Conservation (phyloP, 768 basidiomycete species). For the Tulasnella sp. region DNA sequence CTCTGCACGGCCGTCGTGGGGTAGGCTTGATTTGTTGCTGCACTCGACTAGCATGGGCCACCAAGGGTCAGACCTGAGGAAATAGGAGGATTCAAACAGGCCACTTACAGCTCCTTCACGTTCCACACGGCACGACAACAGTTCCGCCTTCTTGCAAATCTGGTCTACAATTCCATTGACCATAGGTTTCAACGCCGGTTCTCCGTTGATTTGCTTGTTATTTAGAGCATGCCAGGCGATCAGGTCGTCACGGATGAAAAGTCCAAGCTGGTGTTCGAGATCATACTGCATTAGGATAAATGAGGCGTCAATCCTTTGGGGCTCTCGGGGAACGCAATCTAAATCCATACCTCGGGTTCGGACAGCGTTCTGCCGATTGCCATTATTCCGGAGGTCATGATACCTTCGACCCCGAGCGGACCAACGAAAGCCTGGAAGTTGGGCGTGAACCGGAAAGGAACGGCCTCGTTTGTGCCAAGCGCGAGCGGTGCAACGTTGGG, state of each 20-base stretch:
- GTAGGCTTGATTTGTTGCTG: constrained; percentile 6
- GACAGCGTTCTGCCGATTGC: constrained; percentile 87
- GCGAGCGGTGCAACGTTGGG: constrained; percentile 47
- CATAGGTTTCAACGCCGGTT: constrained; percentile 55
- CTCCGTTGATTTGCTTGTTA: constrained; percentile 55
- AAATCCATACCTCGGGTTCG: constrained; percentile 71
- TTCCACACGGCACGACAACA: constrained; percentile 81
- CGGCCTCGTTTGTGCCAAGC: constrained; percentile 76
- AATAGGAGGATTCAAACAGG: not conserved
- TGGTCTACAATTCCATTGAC: constrained; percentile 58
- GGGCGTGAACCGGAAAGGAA: constrained; percentile 96
- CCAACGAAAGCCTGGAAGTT: constrained; percentile 94
- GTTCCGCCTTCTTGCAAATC: constrained; percentile 74
- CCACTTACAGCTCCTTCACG: constrained; percentile 62
- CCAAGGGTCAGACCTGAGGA: constrained; percentile 24
- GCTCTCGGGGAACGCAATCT: not conserved
- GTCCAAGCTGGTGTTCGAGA: constrained; percentile 83
- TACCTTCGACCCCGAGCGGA: constrained; percentile 82
- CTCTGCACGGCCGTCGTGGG: constrained; percentile 59
- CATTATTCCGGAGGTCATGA: constrained; percentile 81
- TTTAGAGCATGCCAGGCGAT: constrained; percentile 63
- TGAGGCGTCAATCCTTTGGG: not conserved
- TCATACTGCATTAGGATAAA: constrained; percentile 58
- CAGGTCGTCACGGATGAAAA: constrained; percentile 93
- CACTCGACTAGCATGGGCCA: not conserved